Conservation (phyloP, 495 filamentous ascomycete genomes). For the Penicillium psychrofluorescens region DNA sequence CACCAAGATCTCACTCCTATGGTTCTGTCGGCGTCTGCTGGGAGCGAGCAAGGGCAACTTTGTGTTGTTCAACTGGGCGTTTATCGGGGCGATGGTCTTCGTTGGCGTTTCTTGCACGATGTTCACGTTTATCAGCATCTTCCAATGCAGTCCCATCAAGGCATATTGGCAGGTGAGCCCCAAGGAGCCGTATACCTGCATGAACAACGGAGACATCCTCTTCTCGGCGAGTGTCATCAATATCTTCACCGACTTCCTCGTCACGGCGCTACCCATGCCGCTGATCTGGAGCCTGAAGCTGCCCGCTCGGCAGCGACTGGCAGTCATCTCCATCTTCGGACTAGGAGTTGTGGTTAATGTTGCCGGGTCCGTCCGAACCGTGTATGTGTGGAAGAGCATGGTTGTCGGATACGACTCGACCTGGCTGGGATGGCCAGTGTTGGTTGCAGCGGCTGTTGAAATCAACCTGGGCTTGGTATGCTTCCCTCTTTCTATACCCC, state of each 20-base stretch:
- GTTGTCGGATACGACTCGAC: conserved; percentile 43
- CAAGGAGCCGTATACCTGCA: conserved; percentile 31
- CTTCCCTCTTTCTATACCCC: neutral
- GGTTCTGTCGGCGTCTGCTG: conserved; percentile 48
- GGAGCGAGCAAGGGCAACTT: conserved; percentile 31
- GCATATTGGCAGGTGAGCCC: conserved; percentile 45
- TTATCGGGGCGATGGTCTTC: conserved; percentile 39
- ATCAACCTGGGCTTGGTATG: conserved; percentile 55
- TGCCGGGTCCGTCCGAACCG: conserved; percentile 49
- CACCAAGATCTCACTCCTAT: conserved; percentile 51
- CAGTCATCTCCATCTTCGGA: conserved; percentile 51
- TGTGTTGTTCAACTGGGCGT: conserved; percentile 26
- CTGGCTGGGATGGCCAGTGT: conserved; percentile 47
- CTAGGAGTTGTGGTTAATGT: conserved; percentile 51
- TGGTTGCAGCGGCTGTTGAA: conserved; percentile 48
- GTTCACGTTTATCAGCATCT: conserved; percentile 45
- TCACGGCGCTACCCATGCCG: conserved; percentile 53
- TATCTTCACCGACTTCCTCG: conserved; percentile 50
- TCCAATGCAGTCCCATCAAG: conserved; percentile 49
- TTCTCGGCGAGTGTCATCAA: conserved; percentile 52
- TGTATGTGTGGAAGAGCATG: conserved; percentile 43
- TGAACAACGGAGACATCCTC: conserved; percentile 42
- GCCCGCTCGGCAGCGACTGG: conserved; percentile 44
- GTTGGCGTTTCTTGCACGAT: conserved; percentile 34
- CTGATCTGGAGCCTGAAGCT: conserved; percentile 49